These are phyloP conservation scores for Amanita fuliginea DNA, from an alignment of 768 basidiomycete species.

Conservation along the genomic window DNA sequence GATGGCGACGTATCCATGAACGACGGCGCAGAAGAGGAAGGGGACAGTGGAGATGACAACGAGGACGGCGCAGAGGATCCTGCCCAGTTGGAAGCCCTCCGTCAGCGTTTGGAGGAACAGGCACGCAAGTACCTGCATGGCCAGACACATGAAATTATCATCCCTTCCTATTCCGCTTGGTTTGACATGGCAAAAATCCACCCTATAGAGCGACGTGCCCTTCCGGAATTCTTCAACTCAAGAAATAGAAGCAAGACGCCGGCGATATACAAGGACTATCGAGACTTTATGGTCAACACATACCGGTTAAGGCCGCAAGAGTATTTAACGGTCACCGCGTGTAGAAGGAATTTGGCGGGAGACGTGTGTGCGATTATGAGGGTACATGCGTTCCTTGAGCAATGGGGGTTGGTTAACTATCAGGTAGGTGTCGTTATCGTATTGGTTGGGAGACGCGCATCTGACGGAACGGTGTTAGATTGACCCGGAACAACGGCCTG, in stretches of 20 bases:
- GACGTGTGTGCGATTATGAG: slow-evolving; percentile 99
- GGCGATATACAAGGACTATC: slow-evolving; percentile 95
- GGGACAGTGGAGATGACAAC: slow-evolving; percentile 67
- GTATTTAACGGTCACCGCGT: slow-evolving; percentile 96
- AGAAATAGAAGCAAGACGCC: slow-evolving; percentile 94
- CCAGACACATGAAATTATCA: slow-evolving; percentile 94
- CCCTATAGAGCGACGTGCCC: slow-evolving; percentile 79
- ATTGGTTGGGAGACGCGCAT: not conserved
- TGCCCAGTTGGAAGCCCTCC: slow-evolving; percentile 72
- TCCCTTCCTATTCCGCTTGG: slow-evolving; percentile 97
- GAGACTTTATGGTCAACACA: slow-evolving; percentile 99
- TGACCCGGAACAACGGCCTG: slow-evolving; percentile 92
- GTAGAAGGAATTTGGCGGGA: slow-evolving; percentile 89
- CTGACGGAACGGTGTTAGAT: slow-evolving; percentile 43
- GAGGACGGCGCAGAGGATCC: slow-evolving; percentile 67
- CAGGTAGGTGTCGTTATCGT: slow-evolving; percentile 47
- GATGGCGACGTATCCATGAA: slow-evolving; percentile 76
- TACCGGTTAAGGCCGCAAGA: slow-evolving; percentile 90
- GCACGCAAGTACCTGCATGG: slow-evolving; percentile 92
- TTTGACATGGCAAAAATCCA: slow-evolving; percentile 94
- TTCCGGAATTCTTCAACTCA: slow-evolving; percentile 98
- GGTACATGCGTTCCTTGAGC: slow-evolving; percentile 96
- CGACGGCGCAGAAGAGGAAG: slow-evolving; percentile 67
- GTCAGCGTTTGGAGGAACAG: slow-evolving; percentile 71
- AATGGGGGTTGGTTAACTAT: slow-evolving; percentile 99